Evolutionary conservation across 306 rosid genomes (phyloP).

Genomic region (Quercus rubra): DNA sequence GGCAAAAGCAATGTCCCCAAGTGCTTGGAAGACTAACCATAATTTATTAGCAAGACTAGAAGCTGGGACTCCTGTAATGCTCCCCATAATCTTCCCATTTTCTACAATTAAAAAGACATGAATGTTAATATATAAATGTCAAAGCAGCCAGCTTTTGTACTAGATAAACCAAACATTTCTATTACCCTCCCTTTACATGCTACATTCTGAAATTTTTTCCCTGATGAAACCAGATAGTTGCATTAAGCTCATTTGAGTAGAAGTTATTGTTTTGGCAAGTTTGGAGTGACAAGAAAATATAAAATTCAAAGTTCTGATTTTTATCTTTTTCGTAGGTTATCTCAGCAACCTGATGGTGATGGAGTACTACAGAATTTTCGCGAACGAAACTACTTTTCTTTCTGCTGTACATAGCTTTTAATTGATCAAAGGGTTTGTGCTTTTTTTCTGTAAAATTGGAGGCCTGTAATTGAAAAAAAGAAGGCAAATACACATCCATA

Average conservation of each 20-base stretch:
- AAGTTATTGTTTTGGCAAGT: not conserved
- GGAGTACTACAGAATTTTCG: not conserved
- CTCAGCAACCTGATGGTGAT: not conserved
- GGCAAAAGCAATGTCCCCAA: slow-evolving; percentile 86
- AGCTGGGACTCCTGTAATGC: slow-evolving; percentile 59
- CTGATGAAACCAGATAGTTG: not conserved
- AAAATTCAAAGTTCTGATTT: not conserved
- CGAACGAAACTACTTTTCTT: not conserved
- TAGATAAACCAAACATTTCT: not conserved
- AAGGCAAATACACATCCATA: slow-evolving; percentile 17
- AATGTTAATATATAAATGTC: not conserved
- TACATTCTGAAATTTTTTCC: no score
- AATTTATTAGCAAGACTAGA: slow-evolving; percentile 48
- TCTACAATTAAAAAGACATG: slow-evolving; percentile 39
- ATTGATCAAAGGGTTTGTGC: not conserved
- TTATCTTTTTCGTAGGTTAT: not conserved
- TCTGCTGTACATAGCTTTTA: not conserved
- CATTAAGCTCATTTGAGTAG: not conserved
- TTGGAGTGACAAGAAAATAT: not conserved
- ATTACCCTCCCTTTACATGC: not conserved
- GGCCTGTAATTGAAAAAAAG: not conserved
- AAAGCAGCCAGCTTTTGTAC: not conserved
- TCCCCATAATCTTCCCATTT: slow-evolving; percentile 73
- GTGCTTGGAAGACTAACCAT: slow-evolving; percentile 71
- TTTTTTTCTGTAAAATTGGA: not conserved